phyloP scores from a whole-genome alignment of 306 rosid genomes.

The Castanea mollissima region DNA sequence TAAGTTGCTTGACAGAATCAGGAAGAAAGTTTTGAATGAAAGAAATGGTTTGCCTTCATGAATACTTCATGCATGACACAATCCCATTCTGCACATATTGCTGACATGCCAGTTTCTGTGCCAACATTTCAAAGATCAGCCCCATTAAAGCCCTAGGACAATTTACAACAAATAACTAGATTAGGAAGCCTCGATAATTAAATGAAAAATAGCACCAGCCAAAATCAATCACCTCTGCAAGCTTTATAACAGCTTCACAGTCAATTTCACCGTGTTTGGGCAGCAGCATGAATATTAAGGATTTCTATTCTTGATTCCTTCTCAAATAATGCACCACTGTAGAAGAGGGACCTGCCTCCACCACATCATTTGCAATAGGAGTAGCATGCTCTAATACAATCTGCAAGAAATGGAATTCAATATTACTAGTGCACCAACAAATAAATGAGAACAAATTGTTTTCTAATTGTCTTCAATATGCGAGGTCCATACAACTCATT shows the following conservation, averaged over 20 bases:
- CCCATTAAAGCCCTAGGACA: conserved; percentile 80
- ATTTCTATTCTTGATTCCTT: conserved; percentile 90
- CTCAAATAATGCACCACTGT: too few species aligned
- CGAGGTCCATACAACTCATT: too few species aligned
- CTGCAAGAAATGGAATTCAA: too few species aligned
- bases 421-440: too few species aligned
- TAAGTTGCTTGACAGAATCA: neutral
- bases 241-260: conserved; percentile 93
- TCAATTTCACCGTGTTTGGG: conserved; percentile 97
- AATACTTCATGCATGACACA: conserved; percentile 93
- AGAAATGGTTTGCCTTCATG: conserved; percentile 62
- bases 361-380: too few species aligned
- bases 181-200: conserved; percentile 6
- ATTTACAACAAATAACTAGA: conserved; percentile 10
- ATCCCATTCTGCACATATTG: conserved; percentile 93
- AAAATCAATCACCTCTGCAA: conserved; percentile 71
- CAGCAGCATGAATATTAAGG: conserved; percentile 95
- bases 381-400: too few species aligned
- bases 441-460: too few species aligned
- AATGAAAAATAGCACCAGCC: conserved; percentile 5
- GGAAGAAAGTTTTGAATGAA: neutral
- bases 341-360: too few species aligned
- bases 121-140: conserved; percentile 93
- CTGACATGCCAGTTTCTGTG: conserved; percentile 97
- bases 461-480: too few species aligned